Evolutionary conservation across 805 yeast species (phyloP).

Genomic region (Isabelozyma heimii): DNA sequence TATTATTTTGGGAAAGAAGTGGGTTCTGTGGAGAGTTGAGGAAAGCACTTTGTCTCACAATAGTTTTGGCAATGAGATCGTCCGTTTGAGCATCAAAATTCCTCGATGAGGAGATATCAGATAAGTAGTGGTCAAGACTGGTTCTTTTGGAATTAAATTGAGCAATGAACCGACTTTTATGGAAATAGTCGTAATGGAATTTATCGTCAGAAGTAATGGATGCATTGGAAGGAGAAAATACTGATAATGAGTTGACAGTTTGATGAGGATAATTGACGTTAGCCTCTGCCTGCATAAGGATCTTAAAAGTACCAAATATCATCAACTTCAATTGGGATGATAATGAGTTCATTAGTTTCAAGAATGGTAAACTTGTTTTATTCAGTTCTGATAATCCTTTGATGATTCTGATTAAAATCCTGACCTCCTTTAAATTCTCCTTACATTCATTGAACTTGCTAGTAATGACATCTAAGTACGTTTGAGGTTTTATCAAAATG

Average conservation of each 20-base stretch:
- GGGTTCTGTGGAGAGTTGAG: neutral
- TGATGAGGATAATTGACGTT: slow-evolving; percentile 2
- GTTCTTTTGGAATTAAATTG: slow-evolving; percentile 8
- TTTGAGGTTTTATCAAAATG: slow-evolving; percentile 29
- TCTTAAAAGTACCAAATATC: slow-evolving; percentile 22
- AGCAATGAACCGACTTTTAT: slow-evolving; percentile 4
- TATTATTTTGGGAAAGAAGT: slow-evolving; percentile 1
- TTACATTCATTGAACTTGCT: slow-evolving; percentile 17
- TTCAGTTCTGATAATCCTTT: slow-evolving; percentile 27
- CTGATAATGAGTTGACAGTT: neutral
- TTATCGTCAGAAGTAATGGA: slow-evolving; percentile 12
- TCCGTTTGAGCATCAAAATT: neutral
- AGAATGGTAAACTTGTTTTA: slow-evolving; percentile 16
- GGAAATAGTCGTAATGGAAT: slow-evolving; percentile 8
- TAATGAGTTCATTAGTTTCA: slow-evolving; percentile 20
- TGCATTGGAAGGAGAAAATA: slow-evolving; percentile 7
- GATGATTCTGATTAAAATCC: slow-evolving; percentile 25
- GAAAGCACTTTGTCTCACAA: neutral
- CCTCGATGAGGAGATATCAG: slow-evolving; percentile 2
- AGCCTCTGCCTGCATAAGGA: slow-evolving; percentile 18
- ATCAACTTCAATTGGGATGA: slow-evolving; percentile 21
- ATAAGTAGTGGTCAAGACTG: slow-evolving; percentile 15
- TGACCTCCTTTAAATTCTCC: slow-evolving; percentile 22
- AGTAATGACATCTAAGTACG: slow-evolving; percentile 22
- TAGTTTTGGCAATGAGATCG: neutral